phyloP scores from a whole-genome alignment of 2,329 filamentous ascomycete species.

The Fusarium tuaranense region DNA sequence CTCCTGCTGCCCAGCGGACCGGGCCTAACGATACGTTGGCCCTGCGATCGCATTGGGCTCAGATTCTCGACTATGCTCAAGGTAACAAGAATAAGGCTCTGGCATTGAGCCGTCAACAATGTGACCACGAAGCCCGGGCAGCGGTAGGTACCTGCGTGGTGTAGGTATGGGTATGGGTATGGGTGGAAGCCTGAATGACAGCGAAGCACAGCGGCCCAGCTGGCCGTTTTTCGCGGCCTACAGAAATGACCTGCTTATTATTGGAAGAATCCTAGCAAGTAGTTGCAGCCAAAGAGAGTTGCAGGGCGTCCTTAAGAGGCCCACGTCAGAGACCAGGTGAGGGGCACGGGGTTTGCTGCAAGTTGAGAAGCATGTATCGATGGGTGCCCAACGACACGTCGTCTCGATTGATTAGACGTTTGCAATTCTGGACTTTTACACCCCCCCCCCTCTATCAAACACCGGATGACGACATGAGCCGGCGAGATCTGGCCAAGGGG shows the following conservation, averaged over 20 bases:
- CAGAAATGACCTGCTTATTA: background rate
- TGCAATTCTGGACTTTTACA: background rate
- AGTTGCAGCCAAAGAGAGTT: background rate
- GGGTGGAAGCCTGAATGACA: background rate
- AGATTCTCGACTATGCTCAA: background rate
- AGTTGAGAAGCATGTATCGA: background rate
- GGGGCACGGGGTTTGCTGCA: background rate
- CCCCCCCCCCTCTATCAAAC: background rate
- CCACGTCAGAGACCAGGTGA: background rate
- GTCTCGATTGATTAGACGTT: background rate
- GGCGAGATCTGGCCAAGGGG: background rate
- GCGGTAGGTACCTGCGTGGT: background rate
- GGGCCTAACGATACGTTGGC: background rate
- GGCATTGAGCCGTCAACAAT: background rate
- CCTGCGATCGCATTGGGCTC: slow-evolving; percentile 13
- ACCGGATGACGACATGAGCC: background rate
- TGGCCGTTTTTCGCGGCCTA: background rate
- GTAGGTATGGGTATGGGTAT: background rate
- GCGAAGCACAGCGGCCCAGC: background rate
- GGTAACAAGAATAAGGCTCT: background rate
- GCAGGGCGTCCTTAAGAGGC: background rate
- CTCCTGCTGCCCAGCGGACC: background rate
- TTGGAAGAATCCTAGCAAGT: background rate
- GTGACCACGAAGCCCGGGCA: background rate
- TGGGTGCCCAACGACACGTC: background rate